Percentiles rank a stretch among this genome's conserved stretches.
Conservation (phyloP, 2,329 filamentous ascomycete genomes). For the Hypomyces perniciosus region DNA sequence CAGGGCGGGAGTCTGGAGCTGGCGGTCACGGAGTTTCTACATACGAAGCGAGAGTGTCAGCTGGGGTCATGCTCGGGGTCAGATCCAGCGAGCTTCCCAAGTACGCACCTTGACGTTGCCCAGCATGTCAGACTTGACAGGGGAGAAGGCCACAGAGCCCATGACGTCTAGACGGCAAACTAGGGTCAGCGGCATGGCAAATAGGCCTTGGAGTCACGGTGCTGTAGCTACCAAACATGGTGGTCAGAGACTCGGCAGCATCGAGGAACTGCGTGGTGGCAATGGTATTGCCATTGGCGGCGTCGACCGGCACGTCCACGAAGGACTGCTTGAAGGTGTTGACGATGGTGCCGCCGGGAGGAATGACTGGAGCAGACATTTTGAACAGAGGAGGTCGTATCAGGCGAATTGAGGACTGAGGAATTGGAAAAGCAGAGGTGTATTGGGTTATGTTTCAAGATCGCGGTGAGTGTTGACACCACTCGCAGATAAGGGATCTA, state of each 20-base stretch:
- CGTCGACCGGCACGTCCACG: constrained; percentile 70
- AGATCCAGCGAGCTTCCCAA: not conserved
- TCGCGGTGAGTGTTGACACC: not conserved
- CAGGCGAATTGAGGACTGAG: not conserved
- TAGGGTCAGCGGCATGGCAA: not conserved
- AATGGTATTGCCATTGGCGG: constrained; percentile 69
- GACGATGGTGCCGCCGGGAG: constrained; percentile 72
- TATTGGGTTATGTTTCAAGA: not conserved
- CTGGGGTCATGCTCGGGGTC: not conserved
- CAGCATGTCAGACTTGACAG: constrained; percentile 85
- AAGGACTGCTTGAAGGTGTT: constrained; percentile 81
- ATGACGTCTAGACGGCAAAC: constrained; percentile 45
- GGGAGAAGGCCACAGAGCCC: constrained; percentile 70
- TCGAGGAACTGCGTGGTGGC: constrained; percentile 84
- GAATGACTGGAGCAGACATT: constrained; percentile 50
- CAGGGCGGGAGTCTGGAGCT: constrained; percentile 68
- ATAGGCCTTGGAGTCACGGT: not conserved
- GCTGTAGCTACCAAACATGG: constrained; percentile 66
- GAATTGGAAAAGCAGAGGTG: not conserved
- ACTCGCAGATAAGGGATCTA: not conserved
- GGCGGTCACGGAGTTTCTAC: constrained; percentile 83
- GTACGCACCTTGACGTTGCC: constrained; percentile 86
- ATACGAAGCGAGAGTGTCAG: constrained; percentile 13
- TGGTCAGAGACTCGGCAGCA: constrained; percentile 78
- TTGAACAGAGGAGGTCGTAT: constrained; percentile 17